These are phyloP conservation scores for Claviceps purpurea DNA, from an alignment of 2,329 filamentous ascomycete species.

Conservation along the genomic window DNA sequence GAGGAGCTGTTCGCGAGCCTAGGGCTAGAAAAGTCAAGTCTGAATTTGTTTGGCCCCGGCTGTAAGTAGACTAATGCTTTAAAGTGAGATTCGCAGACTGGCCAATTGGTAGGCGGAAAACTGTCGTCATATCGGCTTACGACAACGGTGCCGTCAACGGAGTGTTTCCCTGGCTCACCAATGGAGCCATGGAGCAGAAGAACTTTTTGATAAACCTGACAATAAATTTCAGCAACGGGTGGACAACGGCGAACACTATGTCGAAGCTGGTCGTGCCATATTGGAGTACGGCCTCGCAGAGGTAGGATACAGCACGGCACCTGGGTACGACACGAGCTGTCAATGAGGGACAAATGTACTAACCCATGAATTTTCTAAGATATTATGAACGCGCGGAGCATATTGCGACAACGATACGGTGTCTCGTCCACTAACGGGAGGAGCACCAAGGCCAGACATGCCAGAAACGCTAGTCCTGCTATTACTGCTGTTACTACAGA, in stretches of 20 bases:
- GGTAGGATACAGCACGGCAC: not conserved
- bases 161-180: conserved; percentile 53
- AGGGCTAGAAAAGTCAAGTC: conserved; percentile 76
- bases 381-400: conserved; percentile 65
- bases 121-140: conserved; percentile 72
- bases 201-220: conserved; percentile 84
- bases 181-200: conserved; percentile 71
- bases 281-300: not conserved
- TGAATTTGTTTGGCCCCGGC: conserved; percentile 76
- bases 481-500: conserved; percentile 31
- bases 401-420: conserved; percentile 59
- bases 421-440: conserved; percentile 38
- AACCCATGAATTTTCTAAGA: conserved; percentile 78
- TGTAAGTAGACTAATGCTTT: conserved; percentile 84
- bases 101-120: conserved; percentile 76
- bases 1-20: conserved; percentile 60
- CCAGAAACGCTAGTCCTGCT: conserved; percentile 53
- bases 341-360: conserved; percentile 16
- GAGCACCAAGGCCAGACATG: conserved; percentile 47
- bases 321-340: not conserved
- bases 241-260: not conserved
- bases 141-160: conserved; percentile 66
- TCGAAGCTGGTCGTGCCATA: not conserved
- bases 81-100: conserved; percentile 79
- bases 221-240: conserved; percentile 10